Percentiles rank a stretch among this genome's conserved stretches.
phyloP scores from a whole-genome alignment of 805 yeast species.

The Pichia membranifaciens region DNA sequence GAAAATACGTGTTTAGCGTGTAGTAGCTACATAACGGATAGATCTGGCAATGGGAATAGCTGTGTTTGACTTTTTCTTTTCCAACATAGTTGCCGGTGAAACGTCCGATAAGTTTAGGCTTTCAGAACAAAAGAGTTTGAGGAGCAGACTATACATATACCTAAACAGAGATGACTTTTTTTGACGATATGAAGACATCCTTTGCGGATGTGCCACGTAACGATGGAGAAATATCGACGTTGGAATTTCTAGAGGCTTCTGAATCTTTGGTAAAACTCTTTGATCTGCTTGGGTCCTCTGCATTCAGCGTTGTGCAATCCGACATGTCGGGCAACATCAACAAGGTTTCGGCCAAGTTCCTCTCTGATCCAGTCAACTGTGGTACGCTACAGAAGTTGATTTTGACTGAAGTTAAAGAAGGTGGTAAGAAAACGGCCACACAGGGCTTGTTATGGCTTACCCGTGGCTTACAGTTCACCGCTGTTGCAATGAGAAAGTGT shows the following conservation, averaged over 20 bases:
- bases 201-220: slow-evolving; percentile 68
- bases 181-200: slow-evolving; percentile 69
- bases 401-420: slow-evolving; percentile 60
- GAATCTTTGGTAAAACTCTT: slow-evolving; percentile 79
- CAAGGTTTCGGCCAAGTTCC: slow-evolving; percentile 62
- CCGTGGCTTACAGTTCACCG: slow-evolving; percentile 86
- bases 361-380: slow-evolving; percentile 57
- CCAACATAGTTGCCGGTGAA: too few species aligned
- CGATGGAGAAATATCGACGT: slow-evolving; percentile 62
- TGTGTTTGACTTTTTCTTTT: too few species aligned
- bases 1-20: too few species aligned
- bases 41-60: too few species aligned
- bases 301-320: slow-evolving; percentile 76
- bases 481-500: slow-evolving; percentile 79
- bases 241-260: slow-evolving; percentile 74
- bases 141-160: too few species aligned
- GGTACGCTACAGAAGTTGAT: slow-evolving; percentile 75
- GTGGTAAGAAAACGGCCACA: slow-evolving; percentile 66
- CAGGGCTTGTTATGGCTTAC: slow-evolving; percentile 87
- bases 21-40: too few species aligned
- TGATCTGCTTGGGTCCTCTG: slow-evolving; percentile 78
- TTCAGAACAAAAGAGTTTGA: too few species aligned
- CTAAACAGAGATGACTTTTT: slow-evolving; percentile 37
- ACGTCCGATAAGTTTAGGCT: too few species aligned
- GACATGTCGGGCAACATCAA: slow-evolving; percentile 85